Evolutionary conservation across 805 yeast species (phyloP), one percentile per base, ranked within the genome.

Genomic region (Debaryomyces prosopidis): DNA sequence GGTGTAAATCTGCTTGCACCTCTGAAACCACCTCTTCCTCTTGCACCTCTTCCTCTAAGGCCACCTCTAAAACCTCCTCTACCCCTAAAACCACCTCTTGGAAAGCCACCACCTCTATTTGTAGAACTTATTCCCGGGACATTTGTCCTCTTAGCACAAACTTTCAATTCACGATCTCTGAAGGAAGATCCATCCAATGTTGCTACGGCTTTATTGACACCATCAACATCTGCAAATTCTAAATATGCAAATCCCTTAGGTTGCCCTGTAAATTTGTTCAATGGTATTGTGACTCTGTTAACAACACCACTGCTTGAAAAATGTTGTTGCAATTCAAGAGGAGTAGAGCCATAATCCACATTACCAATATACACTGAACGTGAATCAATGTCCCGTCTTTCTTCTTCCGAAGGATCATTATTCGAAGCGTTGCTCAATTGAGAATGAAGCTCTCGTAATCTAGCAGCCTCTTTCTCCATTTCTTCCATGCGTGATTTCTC

Each of bases 201-300:
- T 6, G 63, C 68, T 35, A 88, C 71, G 1, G 96, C 95, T 48
- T 77, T 73, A 15, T 78, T 70, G 5, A 87, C 90, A 10, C 77
- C 73, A n/a, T 75, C 73, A 10, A 80, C 77, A 57, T 79, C 86
- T n/a, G 82, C 77, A 59, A 88, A 89, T 62, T 89, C 96, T 50
- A 89, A 76, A 63, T 88, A 89, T 1, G 96, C 96, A 67, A 77
- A 88, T 1, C 96, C 96, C 65, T 85, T 85, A 36, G 96, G 94
- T 50, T 79, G 84, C 5, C 96, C 95, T 0, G 94, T 82, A 54
- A 69, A 65, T 63, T 83, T 85, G 66, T 89, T 87, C 45, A 79
- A 72, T 62, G 85, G 67, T 39, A 89, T 88, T 3, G 94, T 88
- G 28, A 89, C 89, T 55, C 96, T 77, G 58, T 86, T 84, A 43